Percentiles rank a stretch among this genome's conserved stretches.
These are phyloP conservation scores for Boletus speciosus DNA, from an alignment of 768 basidiomycete genomes.

Conservation along the genomic window DNA sequence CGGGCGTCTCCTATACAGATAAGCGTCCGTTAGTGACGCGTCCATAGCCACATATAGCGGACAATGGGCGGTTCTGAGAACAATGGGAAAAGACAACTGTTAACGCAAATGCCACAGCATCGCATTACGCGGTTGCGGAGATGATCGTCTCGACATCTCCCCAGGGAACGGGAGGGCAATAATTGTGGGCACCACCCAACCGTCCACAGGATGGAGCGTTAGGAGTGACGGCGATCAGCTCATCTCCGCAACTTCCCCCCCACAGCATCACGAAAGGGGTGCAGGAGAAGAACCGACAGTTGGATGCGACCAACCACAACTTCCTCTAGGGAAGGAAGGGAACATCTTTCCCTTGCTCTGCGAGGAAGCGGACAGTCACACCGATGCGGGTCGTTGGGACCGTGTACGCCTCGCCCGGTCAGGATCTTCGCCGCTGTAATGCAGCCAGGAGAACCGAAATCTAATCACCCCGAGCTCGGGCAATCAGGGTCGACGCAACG, in stretches of 20 bases:
- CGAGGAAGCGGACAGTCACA: slow-evolving; percentile 3
- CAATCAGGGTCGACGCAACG: slow-evolving; percentile 18
- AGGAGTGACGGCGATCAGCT: slow-evolving; percentile 29
- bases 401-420: slow-evolving; percentile 1
- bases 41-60: slow-evolving; percentile 8
- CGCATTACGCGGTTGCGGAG: slow-evolving; percentile 10
- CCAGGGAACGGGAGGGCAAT: too few species aligned
- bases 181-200: background rate
- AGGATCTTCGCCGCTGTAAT: slow-evolving; percentile 18
- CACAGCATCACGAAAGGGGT: slow-evolving; percentile 15
- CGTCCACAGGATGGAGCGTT: slow-evolving; percentile 11
- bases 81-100: slow-evolving; percentile 6
- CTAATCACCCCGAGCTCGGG: slow-evolving; percentile 6
- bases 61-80: slow-evolving; percentile 21
- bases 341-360: background rate
- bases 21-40: slow-evolving; percentile 5
- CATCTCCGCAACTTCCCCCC: slow-evolving; percentile 24
- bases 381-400: slow-evolving; percentile 15
- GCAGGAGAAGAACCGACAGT: background rate
- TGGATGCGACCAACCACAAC: background rate
- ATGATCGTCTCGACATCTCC: slow-evolving; percentile 2
- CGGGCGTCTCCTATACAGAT: slow-evolving; percentile 36
- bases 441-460: slow-evolving; percentile 3
- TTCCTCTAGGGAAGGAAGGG: slow-evolving; percentile 4
- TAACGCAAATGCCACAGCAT: slow-evolving; percentile 7